These are phyloP conservation scores for Coemansia sp. DNA, from an alignment of 192 early-diverging fungal genomes.

Conservation along the genomic window DNA sequence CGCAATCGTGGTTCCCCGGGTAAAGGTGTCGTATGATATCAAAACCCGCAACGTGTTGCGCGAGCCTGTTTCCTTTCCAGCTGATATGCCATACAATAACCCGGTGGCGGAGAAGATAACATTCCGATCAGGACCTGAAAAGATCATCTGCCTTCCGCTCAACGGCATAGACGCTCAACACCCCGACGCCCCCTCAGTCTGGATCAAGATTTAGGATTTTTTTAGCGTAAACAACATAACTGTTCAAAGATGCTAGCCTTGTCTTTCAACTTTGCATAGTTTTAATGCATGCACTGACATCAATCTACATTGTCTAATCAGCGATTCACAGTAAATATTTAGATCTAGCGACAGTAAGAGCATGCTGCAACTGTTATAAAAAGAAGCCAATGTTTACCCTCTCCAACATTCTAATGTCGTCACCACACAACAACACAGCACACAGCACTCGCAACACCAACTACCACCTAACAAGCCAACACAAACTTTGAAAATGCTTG, in stretches of 20 bases:
- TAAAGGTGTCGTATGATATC: constrained; percentile 48
- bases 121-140: constrained; percentile 20
- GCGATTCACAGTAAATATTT: not conserved
- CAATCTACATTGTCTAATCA: not conserved
- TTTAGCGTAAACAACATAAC: not conserved
- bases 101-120: not conserved
- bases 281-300: not conserved
- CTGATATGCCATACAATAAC: constrained; percentile 15
- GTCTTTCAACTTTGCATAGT: not conserved
- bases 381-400: no score
- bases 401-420: not conserved
- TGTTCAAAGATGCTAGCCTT: not conserved
- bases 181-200: constrained; percentile 27
- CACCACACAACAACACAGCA: not conserved
- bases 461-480: not conserved
- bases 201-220: not conserved
- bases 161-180: constrained; percentile 8
- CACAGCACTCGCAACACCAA: not conserved
- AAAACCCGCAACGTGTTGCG: constrained; percentile 22
- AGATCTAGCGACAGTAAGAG: not conserved
- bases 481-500: not conserved
- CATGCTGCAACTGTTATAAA: no score
- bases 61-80: constrained; percentile 13
- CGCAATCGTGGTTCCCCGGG: constrained; percentile 41
- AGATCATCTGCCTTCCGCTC: constrained; percentile 39